Base-by-base conservation (phyloP, 192 early-diverging fungal species). In the Pilaira anomala region DNA sequence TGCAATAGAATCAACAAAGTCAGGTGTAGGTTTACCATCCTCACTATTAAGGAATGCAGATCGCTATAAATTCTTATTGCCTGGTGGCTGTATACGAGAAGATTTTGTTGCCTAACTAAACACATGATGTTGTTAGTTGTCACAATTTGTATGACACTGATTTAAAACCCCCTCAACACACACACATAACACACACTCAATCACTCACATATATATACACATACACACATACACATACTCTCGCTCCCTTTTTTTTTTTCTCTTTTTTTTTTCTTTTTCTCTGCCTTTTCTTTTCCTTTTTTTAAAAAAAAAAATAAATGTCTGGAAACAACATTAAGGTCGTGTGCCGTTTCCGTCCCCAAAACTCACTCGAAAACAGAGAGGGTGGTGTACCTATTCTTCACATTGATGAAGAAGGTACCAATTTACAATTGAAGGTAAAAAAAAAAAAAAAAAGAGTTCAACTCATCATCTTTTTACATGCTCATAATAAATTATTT, bases 271-370 rank as follows among this genome's bases (percentile, higher is more conserved):
- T 29, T 63, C 22, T 50, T 56, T 51, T 44, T 45, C 44, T 48
- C 16, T 58, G n/a, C n/a, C 54, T 52, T 50, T 70, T 39, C 45
- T 26, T 55, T 55, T 46, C 24, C 25, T 26, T 51, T 42, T 44
- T 19, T 26, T 24, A 30, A n/a, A 28, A 53, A 65, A 24, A 59
- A 56, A 19, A 61, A 30, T 58, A 24, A 42, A 87, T 87, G 83
- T 84, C 83, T 21, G 74, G 74, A 73, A 93, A 90, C 71, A 95
- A 92, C 76, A 97, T 98, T 79, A 91, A 91, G 76, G 97, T 99
- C 59, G 90, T 99, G 67, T 95, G 93, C 80, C 89, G 97, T 61
- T 97, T 99, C 77, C 85, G 95, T 51, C 97, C 97, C 30, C 93
- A 96, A 66, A 99, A 99, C 78, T 77, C 84, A 44, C 76, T 92